A percentile compares a stretch with the other conserved stretches of the same genome.
Evolutionary conservation across 2,329 filamentous ascomycete genomes (phyloP).

Genomic region (Fusarium pseudocircinatum): DNA sequence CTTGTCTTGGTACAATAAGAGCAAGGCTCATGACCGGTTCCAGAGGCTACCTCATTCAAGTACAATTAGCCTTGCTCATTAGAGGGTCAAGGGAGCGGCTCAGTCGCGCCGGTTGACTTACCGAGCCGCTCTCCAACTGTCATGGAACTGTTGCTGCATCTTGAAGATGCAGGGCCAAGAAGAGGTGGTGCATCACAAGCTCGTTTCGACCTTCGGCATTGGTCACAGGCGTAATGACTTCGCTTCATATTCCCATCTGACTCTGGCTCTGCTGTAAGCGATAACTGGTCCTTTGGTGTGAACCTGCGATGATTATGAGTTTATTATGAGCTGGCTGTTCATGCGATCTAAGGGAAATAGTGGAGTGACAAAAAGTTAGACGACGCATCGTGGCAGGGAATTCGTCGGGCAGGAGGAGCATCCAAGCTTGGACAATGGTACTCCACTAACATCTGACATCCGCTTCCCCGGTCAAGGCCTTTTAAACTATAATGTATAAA

Average conservation of each 20-base stretch:
- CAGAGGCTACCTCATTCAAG: not conserved
- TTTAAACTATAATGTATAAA: too few relatives aligned
- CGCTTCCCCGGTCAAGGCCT: not conserved
- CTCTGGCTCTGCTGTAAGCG: not conserved
- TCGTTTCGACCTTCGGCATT: slow-evolving; percentile 39
- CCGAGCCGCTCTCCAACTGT: slow-evolving; percentile 16
- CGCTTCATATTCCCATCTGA: slow-evolving; percentile 31
- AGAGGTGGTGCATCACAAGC: slow-evolving; percentile 38
- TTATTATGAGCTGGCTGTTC: not conserved
- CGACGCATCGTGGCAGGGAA: not conserved
- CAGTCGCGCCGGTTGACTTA: slow-evolving; percentile 10
- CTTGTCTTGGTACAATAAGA: slow-evolving; percentile 47
- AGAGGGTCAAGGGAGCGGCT: not conserved
- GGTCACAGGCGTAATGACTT: slow-evolving; percentile 40
- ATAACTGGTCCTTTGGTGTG: not conserved
- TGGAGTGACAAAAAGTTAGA: not conserved
- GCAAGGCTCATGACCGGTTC: slow-evolving; percentile 27
- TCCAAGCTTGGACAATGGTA: not conserved
- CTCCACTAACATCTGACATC: not conserved
- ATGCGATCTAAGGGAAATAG: not conserved
- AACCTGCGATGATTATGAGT: not conserved
- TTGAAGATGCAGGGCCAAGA: slow-evolving; percentile 4
- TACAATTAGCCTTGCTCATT: not conserved
- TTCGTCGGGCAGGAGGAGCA: not conserved
- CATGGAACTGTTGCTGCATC: not conserved